Base-by-base conservation (phyloP, 345 rosid genomes). In the Eucalyptus sp. region DNA sequence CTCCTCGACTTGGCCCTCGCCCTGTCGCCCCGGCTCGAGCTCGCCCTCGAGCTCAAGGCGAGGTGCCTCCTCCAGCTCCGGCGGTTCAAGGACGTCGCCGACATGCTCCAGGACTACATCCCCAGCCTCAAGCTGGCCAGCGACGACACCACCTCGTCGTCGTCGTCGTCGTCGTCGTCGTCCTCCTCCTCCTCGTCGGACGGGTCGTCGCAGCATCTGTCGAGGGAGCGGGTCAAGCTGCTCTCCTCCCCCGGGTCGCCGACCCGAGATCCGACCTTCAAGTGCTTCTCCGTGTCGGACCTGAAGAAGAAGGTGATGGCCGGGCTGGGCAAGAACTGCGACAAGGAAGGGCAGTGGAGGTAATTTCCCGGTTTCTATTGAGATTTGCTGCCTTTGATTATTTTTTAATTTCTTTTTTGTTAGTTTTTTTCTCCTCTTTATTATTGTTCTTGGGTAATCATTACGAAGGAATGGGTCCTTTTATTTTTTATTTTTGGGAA, bases 21-120 rank as follows among this genome's bases (percentile, higher is more conserved):
- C 10, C 91, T 95, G 24, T 96, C 96, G n/a, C 99, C 99, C 86
- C 98, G 98, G 24, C 88, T 93, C 6, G 98, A 97, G 91, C 90
- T 87, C 20, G 99, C 97, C 81, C 90, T 96, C 4, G 98, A 97
- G 25, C 97, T 97, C 25, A 96, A 93, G 87, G 99, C 99, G 37
- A 93, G 96, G 92, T 94, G 96, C 89, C 86, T 97, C 89, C 95
- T 97, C 12, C 92, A 90, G 51, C 95, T 95, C 22, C 91, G 95
- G 51, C 94, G 97, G 71, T 97, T 91, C 91, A 97, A 91, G 76
- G 99, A 95, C 60, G 98, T 97, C 7, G 97, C 97, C 33, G 92
- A 97, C 92, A 93, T 97, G 98, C 96, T 97, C 58, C 99, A 96
- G 43, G 99, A 96, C 89, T 95, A 95, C 86, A 97, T 97, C 87